A percentile compares a stretch with the other conserved stretches of the same genome.
Conservation (phyloP, 805 yeast genomes). For the Yarrowia hollandica region DNA sequence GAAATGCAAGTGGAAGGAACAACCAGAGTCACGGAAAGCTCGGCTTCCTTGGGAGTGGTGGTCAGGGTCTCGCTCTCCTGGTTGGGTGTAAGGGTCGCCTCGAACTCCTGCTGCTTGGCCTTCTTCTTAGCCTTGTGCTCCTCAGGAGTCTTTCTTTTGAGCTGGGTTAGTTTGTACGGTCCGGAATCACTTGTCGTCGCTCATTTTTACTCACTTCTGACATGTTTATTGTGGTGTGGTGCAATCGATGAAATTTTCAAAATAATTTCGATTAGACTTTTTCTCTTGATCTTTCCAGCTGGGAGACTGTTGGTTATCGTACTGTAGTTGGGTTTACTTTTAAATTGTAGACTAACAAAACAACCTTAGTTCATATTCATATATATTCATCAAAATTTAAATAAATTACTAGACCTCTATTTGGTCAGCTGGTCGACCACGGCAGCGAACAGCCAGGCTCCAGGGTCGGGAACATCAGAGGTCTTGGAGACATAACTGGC, state of each 20-base stretch:
- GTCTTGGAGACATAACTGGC: slow-evolving; percentile 70
- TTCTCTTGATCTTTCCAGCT: not conserved
- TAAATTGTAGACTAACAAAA: too few species aligned
- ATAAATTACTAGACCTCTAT: too few species aligned
- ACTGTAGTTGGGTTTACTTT: not conserved
- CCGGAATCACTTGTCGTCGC: too few species aligned
- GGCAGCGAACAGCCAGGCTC: slow-evolving; percentile 18
- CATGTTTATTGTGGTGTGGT: slow-evolving; percentile 7
- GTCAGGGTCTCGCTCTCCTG: slow-evolving; percentile 1
- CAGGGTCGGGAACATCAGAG: slow-evolving; percentile 16
- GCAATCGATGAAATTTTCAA: slow-evolving; percentile 4
- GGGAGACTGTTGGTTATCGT: not conserved
- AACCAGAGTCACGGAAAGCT: not conserved
- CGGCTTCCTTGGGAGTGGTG: not conserved
- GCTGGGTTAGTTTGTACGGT: not conserved
- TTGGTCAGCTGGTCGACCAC: not conserved
- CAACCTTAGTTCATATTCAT: too few species aligned
- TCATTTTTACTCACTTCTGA: not conserved
- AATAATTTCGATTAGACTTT: slow-evolving; percentile 17
- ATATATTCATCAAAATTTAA: too few species aligned
- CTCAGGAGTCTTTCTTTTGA: slow-evolving; percentile 15
- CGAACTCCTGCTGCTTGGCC: slow-evolving; percentile 21
- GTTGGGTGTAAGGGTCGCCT: slow-evolving; percentile 15
- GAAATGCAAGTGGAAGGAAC: slow-evolving; percentile 69
- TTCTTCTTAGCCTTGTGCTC: slow-evolving; percentile 17